Evolutionary conservation across 1,139 yeast genomes (phyloP).

Genomic region (Taphrina deformans): DNA sequence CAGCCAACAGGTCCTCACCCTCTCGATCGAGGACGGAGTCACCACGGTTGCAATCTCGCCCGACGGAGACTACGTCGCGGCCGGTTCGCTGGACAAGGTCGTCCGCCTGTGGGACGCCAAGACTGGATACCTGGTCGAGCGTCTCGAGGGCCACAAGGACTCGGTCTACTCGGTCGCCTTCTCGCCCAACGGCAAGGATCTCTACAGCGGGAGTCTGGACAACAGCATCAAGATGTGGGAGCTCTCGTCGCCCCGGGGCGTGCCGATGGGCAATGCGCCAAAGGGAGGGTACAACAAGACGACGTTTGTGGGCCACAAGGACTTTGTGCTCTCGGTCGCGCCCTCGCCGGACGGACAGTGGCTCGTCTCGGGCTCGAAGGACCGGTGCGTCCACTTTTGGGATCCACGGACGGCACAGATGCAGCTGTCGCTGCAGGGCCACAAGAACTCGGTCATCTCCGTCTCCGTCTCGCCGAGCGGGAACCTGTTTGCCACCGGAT

Average conservation of each 20-base stretch:
- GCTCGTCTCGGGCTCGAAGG: slow-evolving; percentile 92
- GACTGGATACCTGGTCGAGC: slow-evolving; percentile 82
- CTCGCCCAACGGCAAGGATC: slow-evolving; percentile 86
- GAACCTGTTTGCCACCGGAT: slow-evolving; percentile 90
- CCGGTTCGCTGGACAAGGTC: slow-evolving; percentile 92
- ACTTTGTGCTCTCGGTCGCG: slow-evolving; percentile 90
- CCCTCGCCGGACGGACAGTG: slow-evolving; percentile 92
- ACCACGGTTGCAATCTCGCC: slow-evolving; percentile 97
- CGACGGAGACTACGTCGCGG: slow-evolving; percentile 91
- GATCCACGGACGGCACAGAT: slow-evolving; percentile 91
- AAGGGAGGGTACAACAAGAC: slow-evolving; percentile 69
- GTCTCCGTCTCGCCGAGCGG: slow-evolving; percentile 86
- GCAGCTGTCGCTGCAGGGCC: slow-evolving; percentile 93
- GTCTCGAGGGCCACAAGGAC: slow-evolving; percentile 95
- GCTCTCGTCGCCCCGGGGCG: slow-evolving; percentile 55
- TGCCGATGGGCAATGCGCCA: slow-evolving; percentile 46
- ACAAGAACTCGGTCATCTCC: slow-evolving; percentile 90
- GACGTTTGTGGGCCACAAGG: slow-evolving; percentile 94
- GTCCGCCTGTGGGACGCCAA: slow-evolving; percentile 97
- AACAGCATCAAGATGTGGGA: slow-evolving; percentile 97
- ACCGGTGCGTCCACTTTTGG: slow-evolving; percentile 97
- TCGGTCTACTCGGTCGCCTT: slow-evolving; percentile 94
- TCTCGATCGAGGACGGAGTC: slow-evolving; percentile 94
- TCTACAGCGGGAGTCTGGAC: slow-evolving; percentile 92
- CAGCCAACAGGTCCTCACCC: slow-evolving; percentile 85